These are phyloP conservation scores for Pseudocercospora cruenta DNA, from an alignment of 2,329 filamentous ascomycete genomes.

Conservation along the genomic window DNA sequence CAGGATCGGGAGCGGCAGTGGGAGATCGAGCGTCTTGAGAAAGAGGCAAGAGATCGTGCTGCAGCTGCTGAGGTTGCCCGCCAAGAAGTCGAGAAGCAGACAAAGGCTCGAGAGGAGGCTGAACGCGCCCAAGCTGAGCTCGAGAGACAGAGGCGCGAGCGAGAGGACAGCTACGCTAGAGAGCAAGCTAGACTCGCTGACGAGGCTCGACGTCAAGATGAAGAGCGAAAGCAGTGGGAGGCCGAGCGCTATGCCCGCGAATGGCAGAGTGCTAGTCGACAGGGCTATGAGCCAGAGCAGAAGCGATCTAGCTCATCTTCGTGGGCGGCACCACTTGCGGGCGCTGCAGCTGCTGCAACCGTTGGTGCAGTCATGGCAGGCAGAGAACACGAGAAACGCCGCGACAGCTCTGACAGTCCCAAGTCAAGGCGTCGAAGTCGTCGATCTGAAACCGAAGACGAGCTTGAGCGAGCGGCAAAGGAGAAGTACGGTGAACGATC, in stretches of 20 bases:
- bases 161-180: constrained; percentile 36
- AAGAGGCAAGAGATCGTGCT: constrained; percentile 29
- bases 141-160: constrained; percentile 31
- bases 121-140: constrained; percentile 24
- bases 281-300: constrained; percentile 16
- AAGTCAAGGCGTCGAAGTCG: constrained; percentile 13
- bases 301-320: constrained; percentile 28
- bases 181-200: constrained; percentile 29
- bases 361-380: constrained; percentile 36
- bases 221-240: constrained; percentile 24
- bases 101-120: constrained; percentile 25
- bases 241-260: constrained; percentile 21
- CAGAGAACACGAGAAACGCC: constrained; percentile 28
- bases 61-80: constrained; percentile 23
- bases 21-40: constrained; percentile 31
- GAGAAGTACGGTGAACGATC: constrained; percentile 22
- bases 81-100: constrained; percentile 24
- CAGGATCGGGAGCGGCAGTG: constrained; percentile 23
- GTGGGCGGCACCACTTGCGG: constrained; percentile 44
- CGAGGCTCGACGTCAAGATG: constrained; percentile 26
- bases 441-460: constrained; percentile 16
- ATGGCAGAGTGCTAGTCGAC: constrained; percentile 12
- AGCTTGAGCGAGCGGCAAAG: constrained; percentile 18
- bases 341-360: constrained; percentile 38
- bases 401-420: constrained; percentile 21